A percentile compares a stretch with the other conserved stretches of the same genome.
These are phyloP conservation scores for Colletotrichum costaricense DNA, from an alignment of 2,329 filamentous ascomycete species.

Conservation along the genomic window DNA sequence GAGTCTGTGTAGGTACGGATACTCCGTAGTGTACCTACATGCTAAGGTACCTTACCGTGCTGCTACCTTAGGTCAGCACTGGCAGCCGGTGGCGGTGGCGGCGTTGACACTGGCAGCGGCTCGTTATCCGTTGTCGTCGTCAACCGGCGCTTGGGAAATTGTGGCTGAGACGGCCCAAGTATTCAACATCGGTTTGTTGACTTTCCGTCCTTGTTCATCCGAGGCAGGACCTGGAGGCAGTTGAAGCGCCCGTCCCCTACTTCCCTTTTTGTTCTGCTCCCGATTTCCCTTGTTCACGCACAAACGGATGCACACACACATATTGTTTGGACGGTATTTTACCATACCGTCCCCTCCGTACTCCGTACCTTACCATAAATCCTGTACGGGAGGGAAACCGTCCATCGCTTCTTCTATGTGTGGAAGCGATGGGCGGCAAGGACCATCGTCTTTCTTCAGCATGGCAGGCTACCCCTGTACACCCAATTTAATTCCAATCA, in stretches of 20 bases:
- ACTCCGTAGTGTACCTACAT: too few relatives aligned
- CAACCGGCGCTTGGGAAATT: neutral
- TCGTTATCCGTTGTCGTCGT: neutral
- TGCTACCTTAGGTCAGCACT: neutral
- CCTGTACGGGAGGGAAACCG: neutral
- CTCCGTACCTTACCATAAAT: neutral
- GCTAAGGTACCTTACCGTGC: too few relatives aligned
- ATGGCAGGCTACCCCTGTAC: constrained; percentile 2
- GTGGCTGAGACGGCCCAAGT: neutral
- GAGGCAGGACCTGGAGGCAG: neutral
- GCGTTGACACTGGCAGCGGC: neutral
- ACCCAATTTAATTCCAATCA: constrained; percentile 3
- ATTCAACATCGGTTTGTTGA: neutral
- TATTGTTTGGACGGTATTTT: neutral
- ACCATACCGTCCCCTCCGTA: neutral
- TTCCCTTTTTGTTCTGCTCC: neutral
- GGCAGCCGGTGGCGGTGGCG: neutral
- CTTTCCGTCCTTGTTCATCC: neutral
- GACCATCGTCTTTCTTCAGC: constrained; percentile 1
- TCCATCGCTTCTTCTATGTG: neutral
- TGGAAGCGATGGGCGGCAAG: neutral
- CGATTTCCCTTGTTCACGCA: neutral
- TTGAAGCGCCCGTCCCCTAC: neutral
- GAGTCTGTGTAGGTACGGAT: too few relatives aligned
- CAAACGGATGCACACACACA: neutral